These are phyloP conservation scores for Coemansia pectinata DNA, from an alignment of 192 early-diverging fungal species.

Conservation along the genomic window DNA sequence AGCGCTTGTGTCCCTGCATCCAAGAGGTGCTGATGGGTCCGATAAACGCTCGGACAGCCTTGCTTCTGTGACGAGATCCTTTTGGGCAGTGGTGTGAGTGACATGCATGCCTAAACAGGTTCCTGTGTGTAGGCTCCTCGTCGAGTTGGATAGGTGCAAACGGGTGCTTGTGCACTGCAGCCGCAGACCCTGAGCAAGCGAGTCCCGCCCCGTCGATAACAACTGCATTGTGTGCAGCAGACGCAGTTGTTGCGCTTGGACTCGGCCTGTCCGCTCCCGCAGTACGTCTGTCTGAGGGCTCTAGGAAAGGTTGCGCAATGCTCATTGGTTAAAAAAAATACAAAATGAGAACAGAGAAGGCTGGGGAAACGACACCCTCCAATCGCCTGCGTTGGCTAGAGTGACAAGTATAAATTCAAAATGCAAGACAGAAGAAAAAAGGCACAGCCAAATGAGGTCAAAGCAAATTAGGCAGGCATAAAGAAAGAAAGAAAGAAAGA, in stretches of 20 bases:
- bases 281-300: neutral
- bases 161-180: constrained; percentile 35
- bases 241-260: neutral
- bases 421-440: neutral
- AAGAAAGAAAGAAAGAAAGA: neutral
- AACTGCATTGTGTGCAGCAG: neutral
- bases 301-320: neutral
- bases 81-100: neutral
- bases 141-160: constrained; percentile 29
- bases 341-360: neutral
- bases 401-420: neutral
- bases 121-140: constrained; percentile 27
- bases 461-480: neutral
- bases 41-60: constrained; percentile 38
- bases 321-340: neutral
- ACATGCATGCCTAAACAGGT: constrained; percentile 18
- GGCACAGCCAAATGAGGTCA: neutral
- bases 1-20: constrained; percentile 53
- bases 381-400: constrained; percentile 2
- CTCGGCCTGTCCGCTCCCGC: neutral
- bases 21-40: constrained; percentile 31
- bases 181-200: neutral
- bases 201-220: neutral
- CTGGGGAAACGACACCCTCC: neutral
- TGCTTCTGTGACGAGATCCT: constrained; percentile 5